Evolutionary conservation across 2,329 filamentous ascomycete species (phyloP).

Genomic region (Aspergillus tubingensis): DNA sequence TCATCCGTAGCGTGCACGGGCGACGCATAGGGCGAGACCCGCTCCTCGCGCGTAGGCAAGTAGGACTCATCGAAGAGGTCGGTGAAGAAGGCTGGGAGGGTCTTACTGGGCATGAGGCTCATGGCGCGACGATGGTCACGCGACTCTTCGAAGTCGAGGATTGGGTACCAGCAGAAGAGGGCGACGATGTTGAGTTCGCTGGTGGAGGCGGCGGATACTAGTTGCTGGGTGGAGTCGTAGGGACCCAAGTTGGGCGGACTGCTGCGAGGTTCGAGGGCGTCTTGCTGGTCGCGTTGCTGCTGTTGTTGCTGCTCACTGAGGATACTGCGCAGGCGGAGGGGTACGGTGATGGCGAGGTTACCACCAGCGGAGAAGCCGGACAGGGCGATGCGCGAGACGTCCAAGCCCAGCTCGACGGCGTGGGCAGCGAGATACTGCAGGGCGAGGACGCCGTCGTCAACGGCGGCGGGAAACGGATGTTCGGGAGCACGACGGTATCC

Average conservation of each 20-base stretch:
- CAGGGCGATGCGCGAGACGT: slow-evolving; percentile 58
- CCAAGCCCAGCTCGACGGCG: slow-evolving; percentile 58
- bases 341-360: slow-evolving; percentile 64
- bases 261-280: neutral
- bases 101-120: slow-evolving; percentile 54
- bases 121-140: slow-evolving; percentile 60
- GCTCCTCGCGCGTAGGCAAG: slow-evolving; percentile 49
- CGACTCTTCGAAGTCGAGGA: slow-evolving; percentile 63
- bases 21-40: slow-evolving; percentile 60
- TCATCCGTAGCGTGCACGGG: slow-evolving; percentile 58
- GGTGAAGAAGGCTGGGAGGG: slow-evolving; percentile 51
- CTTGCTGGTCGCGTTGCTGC: too few relatives aligned
- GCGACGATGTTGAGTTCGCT: slow-evolving; percentile 54
- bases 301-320: slow-evolving; percentile 17
- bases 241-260: slow-evolving; percentile 21
- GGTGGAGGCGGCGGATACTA: slow-evolving; percentile 36
- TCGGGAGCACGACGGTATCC: slow-evolving; percentile 64
- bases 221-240: slow-evolving; percentile 37
- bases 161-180: slow-evolving; percentile 64
- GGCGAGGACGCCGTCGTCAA: slow-evolving; percentile 65
- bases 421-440: slow-evolving; percentile 60
- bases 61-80: slow-evolving; percentile 53
- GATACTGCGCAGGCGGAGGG: slow-evolving; percentile 56
- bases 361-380: slow-evolving; percentile 65
- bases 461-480: slow-evolving; percentile 62